Evolutionary conservation across 345 rosid species (phyloP).

Genomic region (Orychophragmus violaceus): DNA sequence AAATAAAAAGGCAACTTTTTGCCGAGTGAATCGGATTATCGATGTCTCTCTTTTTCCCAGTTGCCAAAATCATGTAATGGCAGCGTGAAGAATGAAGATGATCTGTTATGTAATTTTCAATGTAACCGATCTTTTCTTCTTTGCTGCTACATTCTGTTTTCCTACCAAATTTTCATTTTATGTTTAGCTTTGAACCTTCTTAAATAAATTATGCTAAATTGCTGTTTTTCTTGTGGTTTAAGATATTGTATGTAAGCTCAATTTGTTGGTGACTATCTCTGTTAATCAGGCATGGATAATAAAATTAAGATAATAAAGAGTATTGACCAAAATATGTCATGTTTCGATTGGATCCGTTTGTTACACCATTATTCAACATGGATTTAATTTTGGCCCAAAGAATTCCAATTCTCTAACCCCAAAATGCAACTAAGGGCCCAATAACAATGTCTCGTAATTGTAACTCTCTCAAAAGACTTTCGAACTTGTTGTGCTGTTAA

Average conservation of each 20-base stretch:
- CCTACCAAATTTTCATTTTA: background rate
- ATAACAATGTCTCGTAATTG: too few relatives aligned
- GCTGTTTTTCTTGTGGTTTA: too few relatives aligned
- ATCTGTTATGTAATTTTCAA: background rate
- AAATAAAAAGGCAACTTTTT: conserved; percentile 24
- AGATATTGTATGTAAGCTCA: too few relatives aligned
- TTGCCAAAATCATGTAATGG: conserved; percentile 23
- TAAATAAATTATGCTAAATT: background rate
- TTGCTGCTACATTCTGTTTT: conserved; percentile 10
- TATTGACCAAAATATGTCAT: too few relatives aligned
- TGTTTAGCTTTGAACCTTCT: background rate
- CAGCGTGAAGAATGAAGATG: background rate
- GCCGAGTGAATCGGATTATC: conserved; percentile 34
- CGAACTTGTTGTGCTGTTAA: too few relatives aligned
- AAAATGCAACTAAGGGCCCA: too few relatives aligned
- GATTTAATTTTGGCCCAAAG: background rate
- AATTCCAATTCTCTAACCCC: too few relatives aligned
- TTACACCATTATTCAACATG: background rate
- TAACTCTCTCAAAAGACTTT: too few relatives aligned
- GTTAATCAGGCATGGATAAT: too few relatives aligned
- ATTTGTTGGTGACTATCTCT: too few relatives aligned
- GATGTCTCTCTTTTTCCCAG: conserved; percentile 33
- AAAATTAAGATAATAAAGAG: too few relatives aligned
- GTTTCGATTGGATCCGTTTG: too few relatives aligned
- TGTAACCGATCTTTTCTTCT: background rate